phyloP scores from a whole-genome alignment of 208 protist genomes.

The Acanthamoeba healyi region DNA sequence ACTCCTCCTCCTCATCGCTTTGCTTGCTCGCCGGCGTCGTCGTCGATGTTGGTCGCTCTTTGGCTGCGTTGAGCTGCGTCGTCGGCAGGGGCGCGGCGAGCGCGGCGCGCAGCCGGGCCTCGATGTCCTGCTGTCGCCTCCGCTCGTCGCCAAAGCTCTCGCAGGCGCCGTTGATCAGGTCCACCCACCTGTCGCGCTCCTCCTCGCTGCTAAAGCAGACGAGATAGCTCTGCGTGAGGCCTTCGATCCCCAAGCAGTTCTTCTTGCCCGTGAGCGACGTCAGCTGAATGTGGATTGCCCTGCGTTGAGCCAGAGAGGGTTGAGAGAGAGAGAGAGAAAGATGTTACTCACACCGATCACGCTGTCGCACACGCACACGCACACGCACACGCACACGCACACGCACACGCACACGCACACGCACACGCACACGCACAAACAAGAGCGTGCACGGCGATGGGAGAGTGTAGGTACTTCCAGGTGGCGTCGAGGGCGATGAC shows the following conservation, averaged over 20 bases:
- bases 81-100: not conserved
- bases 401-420: not conserved
- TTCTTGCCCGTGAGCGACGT: constrained; percentile 27
- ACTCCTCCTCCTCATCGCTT: not conserved
- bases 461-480: constrained; percentile 24
- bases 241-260: not conserved
- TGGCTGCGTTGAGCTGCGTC: not conserved
- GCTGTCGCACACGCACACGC: no score
- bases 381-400: no score
- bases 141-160: not conserved
- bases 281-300: not conserved
- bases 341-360: no score
- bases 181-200: not conserved
- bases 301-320: not conserved
- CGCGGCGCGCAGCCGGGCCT: not conserved
- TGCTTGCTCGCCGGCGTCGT: not conserved
- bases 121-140: not conserved
- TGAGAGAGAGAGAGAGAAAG: no score
- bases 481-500: not conserved
- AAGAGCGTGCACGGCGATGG: no score
- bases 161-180: not conserved
- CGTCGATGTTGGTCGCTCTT: not conserved
- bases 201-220: not conserved
- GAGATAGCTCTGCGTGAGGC: not conserved
- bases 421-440: not conserved